Evolutionary conservation across 75 land plant species (phyloP).

Genomic region (Ceratopteris richardii): DNA sequence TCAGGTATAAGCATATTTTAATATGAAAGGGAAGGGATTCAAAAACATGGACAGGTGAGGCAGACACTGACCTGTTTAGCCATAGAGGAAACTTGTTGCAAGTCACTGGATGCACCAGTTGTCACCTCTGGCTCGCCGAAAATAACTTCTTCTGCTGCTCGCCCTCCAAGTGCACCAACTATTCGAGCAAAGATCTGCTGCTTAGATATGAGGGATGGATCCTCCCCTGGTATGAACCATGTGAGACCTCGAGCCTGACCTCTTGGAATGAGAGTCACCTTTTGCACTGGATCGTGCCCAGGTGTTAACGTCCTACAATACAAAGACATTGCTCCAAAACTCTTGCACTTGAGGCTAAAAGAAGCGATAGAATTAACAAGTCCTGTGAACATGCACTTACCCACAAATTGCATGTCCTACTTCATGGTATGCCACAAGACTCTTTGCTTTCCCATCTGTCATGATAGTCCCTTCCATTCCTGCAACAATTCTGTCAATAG

Average conservation of each 20-base stretch:
- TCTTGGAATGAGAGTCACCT: conserved; percentile 85
- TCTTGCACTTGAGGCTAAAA: too few species aligned
- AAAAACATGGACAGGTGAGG: background rate
- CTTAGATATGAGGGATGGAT: conserved; percentile 89
- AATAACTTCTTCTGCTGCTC: conserved; percentile 90
- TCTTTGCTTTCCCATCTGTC: conserved; percentile 98
- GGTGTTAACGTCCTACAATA: conserved; percentile 79
- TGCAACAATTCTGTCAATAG: conserved; percentile 97
- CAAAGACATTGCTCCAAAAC: background rate
- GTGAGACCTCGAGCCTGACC: conserved; percentile 97
- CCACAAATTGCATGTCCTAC: conserved; percentile 98
- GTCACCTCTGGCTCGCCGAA: conserved; percentile 97
- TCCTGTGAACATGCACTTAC: conserved; percentile 36
- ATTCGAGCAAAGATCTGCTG: conserved; percentile 94
- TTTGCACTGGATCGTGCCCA: conserved; percentile 95
- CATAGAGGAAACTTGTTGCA: conserved; percentile 90
- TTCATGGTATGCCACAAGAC: conserved; percentile 97
- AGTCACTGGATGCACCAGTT: conserved; percentile 91
- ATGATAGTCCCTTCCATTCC: conserved; percentile 99
- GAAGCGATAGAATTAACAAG: background rate
- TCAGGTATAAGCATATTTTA: too few species aligned
- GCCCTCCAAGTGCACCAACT: conserved; percentile 94
- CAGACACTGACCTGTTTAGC: conserved; percentile 76
- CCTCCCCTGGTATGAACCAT: conserved; percentile 96
- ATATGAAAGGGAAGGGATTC: too few species aligned